Conservation (phyloP, 306 rosid species). For the Notholithocarpus densiflorus region DNA sequence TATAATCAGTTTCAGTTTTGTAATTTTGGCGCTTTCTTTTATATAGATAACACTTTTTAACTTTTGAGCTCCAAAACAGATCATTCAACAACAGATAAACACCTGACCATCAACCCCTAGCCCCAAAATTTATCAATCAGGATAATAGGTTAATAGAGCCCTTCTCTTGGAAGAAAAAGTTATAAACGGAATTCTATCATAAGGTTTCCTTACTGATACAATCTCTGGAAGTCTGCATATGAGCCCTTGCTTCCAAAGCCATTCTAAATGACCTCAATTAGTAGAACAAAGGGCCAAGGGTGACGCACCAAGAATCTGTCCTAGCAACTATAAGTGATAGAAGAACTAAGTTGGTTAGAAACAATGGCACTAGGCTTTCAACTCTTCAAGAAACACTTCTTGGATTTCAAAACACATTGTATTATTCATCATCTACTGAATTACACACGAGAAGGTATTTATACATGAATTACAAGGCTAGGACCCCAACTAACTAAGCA, state of each 20-base stretch:
- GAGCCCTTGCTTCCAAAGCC: not conserved
- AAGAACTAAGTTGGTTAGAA: too few relatives aligned
- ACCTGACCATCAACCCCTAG: not conserved
- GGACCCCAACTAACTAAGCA: too few relatives aligned
- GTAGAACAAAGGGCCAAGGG: not conserved
- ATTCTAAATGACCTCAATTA: not conserved
- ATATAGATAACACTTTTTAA: not conserved
- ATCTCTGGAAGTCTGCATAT: not conserved
- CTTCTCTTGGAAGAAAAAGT: not conserved
- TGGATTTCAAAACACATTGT: too few relatives aligned
- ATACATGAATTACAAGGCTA: too few relatives aligned
- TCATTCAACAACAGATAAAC: not conserved
- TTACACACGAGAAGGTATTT: too few relatives aligned
- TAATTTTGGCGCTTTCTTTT: not conserved
- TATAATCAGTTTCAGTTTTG: not conserved
- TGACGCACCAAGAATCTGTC: not conserved
- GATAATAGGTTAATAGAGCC: not conserved
- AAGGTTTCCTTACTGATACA: too few relatives aligned
- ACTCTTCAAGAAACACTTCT: too few relatives aligned
- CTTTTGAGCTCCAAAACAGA: not conserved
- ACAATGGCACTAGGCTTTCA: too few relatives aligned
- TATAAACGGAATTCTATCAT: not conserved
- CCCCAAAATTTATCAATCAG: not conserved
- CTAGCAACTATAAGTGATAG: too few relatives aligned
- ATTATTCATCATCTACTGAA: too few relatives aligned